Conservation (phyloP, 371 early-diverging fungal species). For the Chytridium lagenaria region DNA sequence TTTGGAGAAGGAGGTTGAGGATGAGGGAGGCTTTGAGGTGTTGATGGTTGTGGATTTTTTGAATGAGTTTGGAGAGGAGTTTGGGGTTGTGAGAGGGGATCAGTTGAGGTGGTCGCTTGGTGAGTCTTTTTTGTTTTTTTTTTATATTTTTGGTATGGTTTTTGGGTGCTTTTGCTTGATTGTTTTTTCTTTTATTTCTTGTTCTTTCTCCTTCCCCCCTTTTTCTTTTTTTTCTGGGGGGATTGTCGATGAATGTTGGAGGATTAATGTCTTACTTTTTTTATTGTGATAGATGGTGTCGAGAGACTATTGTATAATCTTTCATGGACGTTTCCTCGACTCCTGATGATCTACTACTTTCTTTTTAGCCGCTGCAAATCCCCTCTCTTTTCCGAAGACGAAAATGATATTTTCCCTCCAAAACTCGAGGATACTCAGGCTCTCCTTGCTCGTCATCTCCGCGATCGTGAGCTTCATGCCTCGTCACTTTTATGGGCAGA, state of each 20-base stretch:
- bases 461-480: no score
- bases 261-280: no score
- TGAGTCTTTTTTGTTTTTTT: constrained; percentile 2
- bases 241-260: no score
- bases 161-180: no score
- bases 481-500: no score
- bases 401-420: neutral
- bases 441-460: constrained; percentile 26
- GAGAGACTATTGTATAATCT: constrained; percentile 23
- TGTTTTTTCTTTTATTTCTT: no score
- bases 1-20: constrained; percentile 14
- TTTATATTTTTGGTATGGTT: neutral
- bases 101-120: constrained; percentile 9
- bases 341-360: constrained; percentile 17
- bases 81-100: constrained; percentile 1
- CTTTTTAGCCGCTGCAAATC: constrained; percentile 13
- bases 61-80: constrained; percentile 20
- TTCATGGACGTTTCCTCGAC: constrained; percentile 2
- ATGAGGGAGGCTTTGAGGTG: constrained; percentile 25
- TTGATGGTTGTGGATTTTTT: constrained; percentile 29
- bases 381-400: neutral
- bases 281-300: constrained; percentile 3
- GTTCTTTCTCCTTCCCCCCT: no score
- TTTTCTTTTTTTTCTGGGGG: no score
- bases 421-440: constrained; percentile 16